Evolutionary conservation across 2,329 filamentous ascomycete genomes (phyloP).

Genomic region (Ophiocordyceps camponoti-saundersi): DNA sequence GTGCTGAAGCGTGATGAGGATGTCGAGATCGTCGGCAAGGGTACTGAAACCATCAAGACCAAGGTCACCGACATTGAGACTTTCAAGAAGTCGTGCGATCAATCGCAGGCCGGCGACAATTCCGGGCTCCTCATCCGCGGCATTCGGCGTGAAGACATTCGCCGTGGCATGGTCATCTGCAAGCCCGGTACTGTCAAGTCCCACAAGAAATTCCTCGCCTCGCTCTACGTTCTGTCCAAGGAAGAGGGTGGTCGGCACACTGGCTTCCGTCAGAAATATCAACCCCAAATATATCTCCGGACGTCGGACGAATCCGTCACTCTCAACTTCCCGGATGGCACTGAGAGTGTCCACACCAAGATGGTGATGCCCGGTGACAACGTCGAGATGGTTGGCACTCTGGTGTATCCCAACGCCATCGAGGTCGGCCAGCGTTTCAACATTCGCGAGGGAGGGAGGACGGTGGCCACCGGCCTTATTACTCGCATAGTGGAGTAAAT

Average conservation of each 20-base stretch:
- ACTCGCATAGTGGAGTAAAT: constrained; percentile 51
- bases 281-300: constrained; percentile 88
- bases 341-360: constrained; percentile 52
- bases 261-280: constrained; percentile 91
- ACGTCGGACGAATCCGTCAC: constrained; percentile 70
- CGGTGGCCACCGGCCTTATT: constrained; percentile 68
- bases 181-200: constrained; percentile 72
- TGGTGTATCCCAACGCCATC: constrained; percentile 71
- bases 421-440: constrained; percentile 95
- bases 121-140: constrained; percentile 92
- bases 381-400: constrained; percentile 84
- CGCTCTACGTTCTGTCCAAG: constrained; percentile 93
- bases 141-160: constrained; percentile 87
- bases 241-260: constrained; percentile 96
- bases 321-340: constrained; percentile 75
- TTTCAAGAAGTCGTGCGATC: constrained; percentile 98
- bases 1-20: constrained; percentile 84
- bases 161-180: constrained; percentile 85
- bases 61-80: constrained; percentile 99
- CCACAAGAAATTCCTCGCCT: constrained; percentile 81
- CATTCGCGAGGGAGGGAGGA: constrained; percentile 89
- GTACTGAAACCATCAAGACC: constrained; percentile 71
- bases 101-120: constrained; percentile 94
- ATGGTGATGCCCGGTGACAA: constrained; percentile 98
- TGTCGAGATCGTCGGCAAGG: constrained; percentile 87